These are phyloP conservation scores for Cyamopsis tetragonoloba DNA, from an alignment of 306 rosid species.

Conservation along the genomic window DNA sequence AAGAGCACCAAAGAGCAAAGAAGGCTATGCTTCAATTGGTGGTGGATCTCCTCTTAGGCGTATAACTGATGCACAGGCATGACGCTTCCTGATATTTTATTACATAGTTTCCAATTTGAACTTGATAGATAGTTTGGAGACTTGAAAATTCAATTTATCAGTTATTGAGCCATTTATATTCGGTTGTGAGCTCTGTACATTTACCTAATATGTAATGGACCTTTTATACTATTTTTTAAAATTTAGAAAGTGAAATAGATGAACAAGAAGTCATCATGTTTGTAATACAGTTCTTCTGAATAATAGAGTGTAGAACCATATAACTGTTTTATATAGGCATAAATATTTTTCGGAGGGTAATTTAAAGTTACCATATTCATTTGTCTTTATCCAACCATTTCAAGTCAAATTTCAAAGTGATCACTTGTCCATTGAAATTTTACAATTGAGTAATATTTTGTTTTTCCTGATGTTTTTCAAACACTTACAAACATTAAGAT, in stretches of 20 bases:
- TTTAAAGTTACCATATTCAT: neutral
- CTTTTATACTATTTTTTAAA: neutral
- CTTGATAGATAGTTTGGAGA: neutral
- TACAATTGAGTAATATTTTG: neutral
- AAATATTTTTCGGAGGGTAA: neutral
- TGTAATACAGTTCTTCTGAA: neutral
- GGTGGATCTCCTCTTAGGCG: conserved; percentile 96
- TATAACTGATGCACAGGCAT: conserved; percentile 91
- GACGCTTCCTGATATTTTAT: conserved; percentile 14
- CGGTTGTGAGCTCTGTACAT: too few species aligned
- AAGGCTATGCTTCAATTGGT: conserved; percentile 96
- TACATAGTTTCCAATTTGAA: conserved; percentile 11
- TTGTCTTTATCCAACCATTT: neutral
- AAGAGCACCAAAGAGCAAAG: conserved; percentile 94
- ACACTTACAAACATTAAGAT: neutral
- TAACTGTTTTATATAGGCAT: neutral
- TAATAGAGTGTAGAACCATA: conserved; percentile 15
- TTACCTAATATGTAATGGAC: too few species aligned
- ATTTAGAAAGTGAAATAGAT: neutral
- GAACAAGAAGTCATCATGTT: neutral
- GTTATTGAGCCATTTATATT: conserved; percentile 14
- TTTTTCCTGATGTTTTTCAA: neutral
- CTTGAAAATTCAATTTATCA: conserved; percentile 6
- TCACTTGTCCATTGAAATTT: neutral
- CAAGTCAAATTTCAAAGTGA: neutral